Conservation (phyloP, 75 land plant genomes). For the Gnetum montanum region DNA sequence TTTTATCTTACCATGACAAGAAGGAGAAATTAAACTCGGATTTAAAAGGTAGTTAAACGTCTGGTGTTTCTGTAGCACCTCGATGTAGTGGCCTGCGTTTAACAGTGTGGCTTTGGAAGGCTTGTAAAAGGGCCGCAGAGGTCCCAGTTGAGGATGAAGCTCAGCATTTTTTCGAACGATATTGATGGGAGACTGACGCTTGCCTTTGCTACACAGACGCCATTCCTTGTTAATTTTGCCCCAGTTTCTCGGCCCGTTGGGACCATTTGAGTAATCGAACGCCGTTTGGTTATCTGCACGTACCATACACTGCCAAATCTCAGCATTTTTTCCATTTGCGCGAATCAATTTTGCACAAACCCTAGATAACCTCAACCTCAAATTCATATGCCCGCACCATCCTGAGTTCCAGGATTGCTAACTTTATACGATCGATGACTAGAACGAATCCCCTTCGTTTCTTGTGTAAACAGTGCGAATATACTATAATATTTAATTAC, state of each 20-base stretch:
- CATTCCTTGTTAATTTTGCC: constrained; percentile 24
- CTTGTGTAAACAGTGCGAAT: too few species aligned
- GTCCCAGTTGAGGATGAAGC: not conserved
- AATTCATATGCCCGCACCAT: too few species aligned
- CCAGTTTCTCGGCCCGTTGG: constrained; percentile 29
- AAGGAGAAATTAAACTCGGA: not conserved
- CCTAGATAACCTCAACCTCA: too few species aligned
- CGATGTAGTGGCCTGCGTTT: constrained; percentile 17
- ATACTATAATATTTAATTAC: too few species aligned
- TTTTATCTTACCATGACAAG: too few species aligned
- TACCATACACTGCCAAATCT: too few species aligned
- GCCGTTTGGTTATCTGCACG: constrained; percentile 15
- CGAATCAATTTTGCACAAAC: too few species aligned
- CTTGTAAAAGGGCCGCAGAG: not conserved
- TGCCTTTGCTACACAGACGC: constrained; percentile 20
- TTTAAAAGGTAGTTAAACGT: not conserved
- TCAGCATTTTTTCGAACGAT: not conserved
- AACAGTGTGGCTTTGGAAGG: constrained; percentile 9
- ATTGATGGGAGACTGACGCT: constrained; percentile 31
- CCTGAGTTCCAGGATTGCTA: too few species aligned
- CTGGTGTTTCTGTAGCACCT: too few species aligned
- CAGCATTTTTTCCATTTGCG: too few species aligned
- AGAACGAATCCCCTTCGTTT: too few species aligned
- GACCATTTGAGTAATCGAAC: constrained; percentile 21
- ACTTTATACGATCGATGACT: too few species aligned